Evolutionary conservation across 371 early-diverging fungal genomes (phyloP).

Genomic region (Nematocida minor): DNA sequence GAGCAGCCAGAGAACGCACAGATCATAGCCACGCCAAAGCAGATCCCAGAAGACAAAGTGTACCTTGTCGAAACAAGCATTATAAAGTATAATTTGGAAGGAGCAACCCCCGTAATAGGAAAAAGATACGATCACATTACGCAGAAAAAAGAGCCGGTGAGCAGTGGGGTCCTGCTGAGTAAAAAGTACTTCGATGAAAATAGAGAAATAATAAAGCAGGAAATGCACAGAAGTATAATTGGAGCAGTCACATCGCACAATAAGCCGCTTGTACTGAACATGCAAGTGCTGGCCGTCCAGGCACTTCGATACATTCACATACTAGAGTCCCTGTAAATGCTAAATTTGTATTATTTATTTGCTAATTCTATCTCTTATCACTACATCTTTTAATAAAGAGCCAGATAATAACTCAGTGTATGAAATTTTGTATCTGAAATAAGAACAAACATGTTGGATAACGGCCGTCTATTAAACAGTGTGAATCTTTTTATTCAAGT

Average conservation of each 20-base stretch:
- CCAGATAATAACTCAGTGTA: too few relatives aligned
- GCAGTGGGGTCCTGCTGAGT: slow-evolving; percentile 2
- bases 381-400: too few relatives aligned
- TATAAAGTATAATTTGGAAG: not conserved
- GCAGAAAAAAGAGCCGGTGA: not conserved
- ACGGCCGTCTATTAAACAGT: too few relatives aligned
- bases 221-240: not conserved
- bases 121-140: not conserved
- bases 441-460: too few relatives aligned
- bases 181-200: not conserved
- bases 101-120: slow-evolving; percentile 20
- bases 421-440: too few relatives aligned
- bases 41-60: not conserved
- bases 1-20: not conserved
- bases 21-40: not conserved
- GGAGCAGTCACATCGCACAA: not conserved
- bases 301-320: not conserved
- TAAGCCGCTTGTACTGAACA: slow-evolving; percentile 15
- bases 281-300: not conserved
- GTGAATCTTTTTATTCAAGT: too few relatives aligned
- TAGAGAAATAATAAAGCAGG: not conserved
- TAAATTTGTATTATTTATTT: not conserved
- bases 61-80: slow-evolving; percentile 23
- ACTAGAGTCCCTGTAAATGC: not conserved
- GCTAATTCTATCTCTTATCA: not conserved